Base-by-base conservation (phyloP, 2,329 filamentous ascomycete genomes). In the Fusarium oligoseptatum region DNA sequence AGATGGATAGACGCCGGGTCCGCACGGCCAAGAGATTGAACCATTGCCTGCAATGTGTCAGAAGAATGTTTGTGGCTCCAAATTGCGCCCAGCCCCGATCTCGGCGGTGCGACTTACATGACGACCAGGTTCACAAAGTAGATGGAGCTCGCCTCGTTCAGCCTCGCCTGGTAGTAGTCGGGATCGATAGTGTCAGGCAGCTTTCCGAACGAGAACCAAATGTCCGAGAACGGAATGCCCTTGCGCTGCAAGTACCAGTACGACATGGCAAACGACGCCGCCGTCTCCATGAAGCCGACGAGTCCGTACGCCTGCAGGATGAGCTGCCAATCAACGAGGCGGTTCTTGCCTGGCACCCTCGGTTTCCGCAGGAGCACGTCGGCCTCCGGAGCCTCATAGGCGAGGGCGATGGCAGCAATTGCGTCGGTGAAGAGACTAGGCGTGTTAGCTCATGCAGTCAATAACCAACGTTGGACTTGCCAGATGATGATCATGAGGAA, bases 101-200 rank as follows among this genome's bases (percentile, higher is more conserved):
- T 71, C 70, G 70, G 66, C 52, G 64, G 15, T 43, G 32, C 22
- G 45, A 76, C 73, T 74, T 74, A 76, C 92, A 95, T 94, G 58
- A 95, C 91, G 3, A 96, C 93, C 24, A 96, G 84, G 68, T 92
- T 95, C 75, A 95, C 89, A 77, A 95, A 95, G 82, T 95, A 95
- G 69, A 96, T 92, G 17, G 91, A 93, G 41, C 89, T 92, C 0
- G 92, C 92, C 70, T 89, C 87, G 72, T 92, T 92, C 27, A 93
- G 83, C 71, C 89, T 87, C 32, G 84, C 81, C 0, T 83, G 84
- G 77, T 91, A 89, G 66, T 87, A 88, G 55, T 89, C 89, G 2
- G 87, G 82, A 61, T 89, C 87, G 12, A 89, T 86, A 79, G 80
- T 84, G 66, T 77, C 85, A 11, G 87, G 88, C 5, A 88, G 76